Evolutionary conservation across 305 asterid species (phyloP), one percentile per base, ranked within the genome.

Genomic region (Rubia peregrina): DNA sequence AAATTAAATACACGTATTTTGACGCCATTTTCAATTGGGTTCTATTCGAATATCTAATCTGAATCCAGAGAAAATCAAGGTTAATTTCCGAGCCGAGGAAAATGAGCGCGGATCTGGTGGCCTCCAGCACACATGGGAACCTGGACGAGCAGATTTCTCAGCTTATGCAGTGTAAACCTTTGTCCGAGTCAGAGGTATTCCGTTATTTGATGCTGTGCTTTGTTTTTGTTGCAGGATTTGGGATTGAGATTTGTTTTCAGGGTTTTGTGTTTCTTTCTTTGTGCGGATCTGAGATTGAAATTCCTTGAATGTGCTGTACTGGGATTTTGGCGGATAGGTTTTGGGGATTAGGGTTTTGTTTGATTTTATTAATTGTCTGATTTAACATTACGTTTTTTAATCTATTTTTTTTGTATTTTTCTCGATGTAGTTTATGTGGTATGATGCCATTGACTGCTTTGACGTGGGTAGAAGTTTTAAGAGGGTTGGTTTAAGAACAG

Each of bases 81-180:
- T 80, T 49, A 30, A 64, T 65, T 19, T 21, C 44, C 14, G 40
- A 70, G 73, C 63, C 38, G 69, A 73, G 74, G 80, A 83, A 84
- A 64, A 90, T 92, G 98, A 89, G 90, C 77, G 83, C 89, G 83
- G 98, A 92, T 89, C 96, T 87, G 92, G 82, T 81, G 75, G 87
- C 89, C 71, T 67, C 89, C 77, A 87, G 81, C 83, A 71, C 95
- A 5, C 83, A 86, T 79, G 98, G 98, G 53, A 92, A 90, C 75
- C 90, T 92, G 68, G 98, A 90, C 77, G 95, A 90, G 77, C 94
- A 92, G 88, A 89, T 92, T 87, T 71, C 84, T 70, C 98, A 92
- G 90, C 97, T 92, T 75, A 89, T 87, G 90, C 98, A 92, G 90
- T 92, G 98, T 92, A 92, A 92, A 81, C 98, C 98, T 65, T 78